Evolutionary conservation across 257 asterid genomes (phyloP).

Genomic region (Rhazya stricta): DNA sequence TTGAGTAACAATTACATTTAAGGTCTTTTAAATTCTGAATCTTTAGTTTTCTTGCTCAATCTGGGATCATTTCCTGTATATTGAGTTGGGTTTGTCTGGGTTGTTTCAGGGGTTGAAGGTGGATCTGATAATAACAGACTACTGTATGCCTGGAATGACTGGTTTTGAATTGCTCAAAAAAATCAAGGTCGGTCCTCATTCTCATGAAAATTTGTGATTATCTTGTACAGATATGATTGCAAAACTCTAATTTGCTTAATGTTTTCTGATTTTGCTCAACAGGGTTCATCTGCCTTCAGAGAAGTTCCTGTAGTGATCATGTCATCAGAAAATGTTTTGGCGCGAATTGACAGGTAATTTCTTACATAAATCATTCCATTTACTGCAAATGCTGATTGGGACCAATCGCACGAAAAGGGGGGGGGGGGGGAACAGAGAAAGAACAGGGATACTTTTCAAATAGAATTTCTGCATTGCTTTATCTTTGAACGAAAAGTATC

Average conservation of each 20-base stretch:
- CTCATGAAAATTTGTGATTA: neutral
- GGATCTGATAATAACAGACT: constrained; percentile 84
- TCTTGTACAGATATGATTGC: neutral
- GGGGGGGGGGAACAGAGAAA: neutral
- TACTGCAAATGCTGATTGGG: neutral
- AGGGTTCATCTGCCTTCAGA: constrained; percentile 80
- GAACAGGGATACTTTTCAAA: neutral
- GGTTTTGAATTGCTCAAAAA: constrained; percentile 81
- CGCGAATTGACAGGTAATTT: constrained; percentile 77
- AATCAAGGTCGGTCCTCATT: constrained; percentile 48
- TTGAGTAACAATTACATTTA: neutral
- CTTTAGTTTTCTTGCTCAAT: neutral
- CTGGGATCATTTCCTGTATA: neutral
- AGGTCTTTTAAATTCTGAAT: neutral
- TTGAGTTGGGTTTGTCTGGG: constrained; percentile 7
- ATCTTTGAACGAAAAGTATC: neutral
- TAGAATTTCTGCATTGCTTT: neutral
- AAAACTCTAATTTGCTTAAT: neutral
- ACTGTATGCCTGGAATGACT: constrained; percentile 97
- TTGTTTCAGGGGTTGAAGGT: constrained; percentile 71
- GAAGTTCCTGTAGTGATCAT: constrained; percentile 94
- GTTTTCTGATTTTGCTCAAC: constrained; percentile 23
- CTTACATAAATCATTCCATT: neutral
- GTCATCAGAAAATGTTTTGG: constrained; percentile 85
- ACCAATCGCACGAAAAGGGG: too few species aligned